Evolutionary conservation across 441 rosid species (phyloP).

Genomic region (Manihot esculenta): DNA sequence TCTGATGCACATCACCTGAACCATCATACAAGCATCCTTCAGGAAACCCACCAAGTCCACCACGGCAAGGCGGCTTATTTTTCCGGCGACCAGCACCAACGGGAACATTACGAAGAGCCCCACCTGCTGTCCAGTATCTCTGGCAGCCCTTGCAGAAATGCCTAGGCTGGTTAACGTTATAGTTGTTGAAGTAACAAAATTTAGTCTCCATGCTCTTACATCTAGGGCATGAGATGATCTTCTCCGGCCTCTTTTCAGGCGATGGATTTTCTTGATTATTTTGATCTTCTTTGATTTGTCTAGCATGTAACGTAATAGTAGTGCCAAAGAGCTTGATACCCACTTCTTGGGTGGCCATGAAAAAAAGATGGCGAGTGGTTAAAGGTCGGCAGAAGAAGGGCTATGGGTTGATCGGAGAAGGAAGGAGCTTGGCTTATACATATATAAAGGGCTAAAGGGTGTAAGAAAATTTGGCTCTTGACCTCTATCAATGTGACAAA

Average conservation of each 20-base stretch:
- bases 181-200: constrained; percentile 91
- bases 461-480: neutral
- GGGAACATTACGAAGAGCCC: constrained; percentile 89
- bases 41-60: constrained; percentile 32
- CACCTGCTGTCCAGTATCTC: constrained; percentile 98
- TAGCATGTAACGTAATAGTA: constrained; percentile 59
- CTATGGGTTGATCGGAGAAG: constrained; percentile 8
- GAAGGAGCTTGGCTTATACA: neutral
- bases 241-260: constrained; percentile 66
- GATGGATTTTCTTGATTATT: constrained; percentile 30
- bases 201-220: constrained; percentile 95
- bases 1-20: constrained; percentile 40
- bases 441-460: neutral
- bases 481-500: constrained; percentile 3
- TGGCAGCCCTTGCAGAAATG: constrained; percentile 95
- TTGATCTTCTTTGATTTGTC: constrained; percentile 40
- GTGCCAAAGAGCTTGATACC: constrained; percentile 85
- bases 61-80: constrained; percentile 52
- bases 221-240: constrained; percentile 85
- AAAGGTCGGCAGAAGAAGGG: neutral
- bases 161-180: constrained; percentile 93
- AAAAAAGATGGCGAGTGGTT: no score
- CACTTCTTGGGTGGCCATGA: constrained; percentile 52
- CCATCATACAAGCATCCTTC: constrained; percentile 42
- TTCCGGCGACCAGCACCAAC: constrained; percentile 93